These are phyloP conservation scores for Saccharomyces hybrid DNA, from an alignment of 1,139 yeast genomes.

Conservation along the genomic window DNA sequence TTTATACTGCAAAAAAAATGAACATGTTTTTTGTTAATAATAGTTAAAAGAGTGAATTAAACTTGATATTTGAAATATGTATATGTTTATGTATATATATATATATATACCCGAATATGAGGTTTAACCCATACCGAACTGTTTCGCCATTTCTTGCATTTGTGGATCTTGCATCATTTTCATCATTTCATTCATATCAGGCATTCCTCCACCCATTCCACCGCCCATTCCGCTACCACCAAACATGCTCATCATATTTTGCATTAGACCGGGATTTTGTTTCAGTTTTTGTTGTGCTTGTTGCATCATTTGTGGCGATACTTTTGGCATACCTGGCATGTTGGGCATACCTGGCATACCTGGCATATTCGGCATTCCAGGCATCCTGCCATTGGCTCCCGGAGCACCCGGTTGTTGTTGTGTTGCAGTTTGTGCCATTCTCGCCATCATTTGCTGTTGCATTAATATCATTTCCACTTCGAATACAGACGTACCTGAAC, in stretches of 20 bases:
- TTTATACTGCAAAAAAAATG: background rate
- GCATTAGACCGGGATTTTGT: constrained; percentile 62
- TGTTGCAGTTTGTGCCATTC: constrained; percentile 72
- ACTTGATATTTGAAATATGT: background rate
- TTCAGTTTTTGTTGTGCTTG: constrained; percentile 49
- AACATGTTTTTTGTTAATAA: background rate
- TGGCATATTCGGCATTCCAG: constrained; percentile 30
- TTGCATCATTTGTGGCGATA: constrained; percentile 34
- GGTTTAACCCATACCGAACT: constrained; percentile 39
- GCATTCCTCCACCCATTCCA: constrained; percentile 41
- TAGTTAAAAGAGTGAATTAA: constrained; percentile 3
- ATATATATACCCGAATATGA: background rate
- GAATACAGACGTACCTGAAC: constrained; percentile 89
- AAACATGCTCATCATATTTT: constrained; percentile 45
- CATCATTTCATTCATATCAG: constrained; percentile 47
- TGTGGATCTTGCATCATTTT: constrained; percentile 61
- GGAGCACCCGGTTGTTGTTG: background rate
- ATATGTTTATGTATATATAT: background rate
- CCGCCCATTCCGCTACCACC: constrained; percentile 39
- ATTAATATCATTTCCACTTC: constrained; percentile 90
- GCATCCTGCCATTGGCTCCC: constrained; percentile 25
- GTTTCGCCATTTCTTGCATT: constrained; percentile 74
- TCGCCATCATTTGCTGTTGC: constrained; percentile 93
- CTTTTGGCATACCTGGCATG: constrained; percentile 35
- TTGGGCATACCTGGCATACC: constrained; percentile 38